phyloP scores from a whole-genome alignment of 768 basidiomycete genomes.

The Rickenella mellea region DNA sequence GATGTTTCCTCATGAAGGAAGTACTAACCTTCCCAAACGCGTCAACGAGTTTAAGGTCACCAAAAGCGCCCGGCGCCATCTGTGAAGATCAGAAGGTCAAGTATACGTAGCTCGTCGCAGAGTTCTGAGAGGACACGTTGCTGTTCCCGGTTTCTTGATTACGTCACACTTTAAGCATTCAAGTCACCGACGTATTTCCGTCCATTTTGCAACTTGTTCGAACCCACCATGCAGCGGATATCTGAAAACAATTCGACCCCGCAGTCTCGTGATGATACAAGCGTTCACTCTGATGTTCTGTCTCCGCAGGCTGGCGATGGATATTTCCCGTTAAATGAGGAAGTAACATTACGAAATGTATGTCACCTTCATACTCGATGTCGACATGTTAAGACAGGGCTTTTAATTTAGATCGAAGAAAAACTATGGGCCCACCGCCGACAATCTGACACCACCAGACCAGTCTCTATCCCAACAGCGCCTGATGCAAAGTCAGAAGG shows the following conservation, averaged over 20 bases:
- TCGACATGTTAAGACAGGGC: not conserved
- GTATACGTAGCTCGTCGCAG: slow-evolving; percentile 5
- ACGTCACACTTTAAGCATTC: too few relatives aligned
- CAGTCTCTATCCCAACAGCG: slow-evolving; percentile 12
- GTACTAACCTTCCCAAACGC: slow-evolving; percentile 92
- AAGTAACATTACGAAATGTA: slow-evolving; percentile 69
- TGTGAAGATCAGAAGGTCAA: slow-evolving; percentile 11
- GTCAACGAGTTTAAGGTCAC: slow-evolving; percentile 82
- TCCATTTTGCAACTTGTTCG: too few relatives aligned
- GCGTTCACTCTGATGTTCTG: too few relatives aligned
- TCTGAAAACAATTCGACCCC: too few relatives aligned
- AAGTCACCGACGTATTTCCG: too few relatives aligned
- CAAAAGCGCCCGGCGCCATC: slow-evolving; percentile 75
- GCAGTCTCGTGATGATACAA: too few relatives aligned
- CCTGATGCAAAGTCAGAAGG: slow-evolving; percentile 5
- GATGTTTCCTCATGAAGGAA: too few relatives aligned
- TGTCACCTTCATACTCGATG: slow-evolving; percentile 15
- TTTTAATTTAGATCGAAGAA: slow-evolving; percentile 52
- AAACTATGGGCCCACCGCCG: slow-evolving; percentile 61
- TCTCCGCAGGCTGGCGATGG: slow-evolving; percentile 57
- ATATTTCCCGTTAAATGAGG: slow-evolving; percentile 74
- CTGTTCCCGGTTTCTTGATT: too few relatives aligned
- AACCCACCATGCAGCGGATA: too few relatives aligned
- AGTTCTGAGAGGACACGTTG: too few relatives aligned
- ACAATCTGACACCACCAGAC: slow-evolving; percentile 37